Conservation (phyloP, 1,139 yeast species). For the Scheffersomyces quercinus region DNA sequence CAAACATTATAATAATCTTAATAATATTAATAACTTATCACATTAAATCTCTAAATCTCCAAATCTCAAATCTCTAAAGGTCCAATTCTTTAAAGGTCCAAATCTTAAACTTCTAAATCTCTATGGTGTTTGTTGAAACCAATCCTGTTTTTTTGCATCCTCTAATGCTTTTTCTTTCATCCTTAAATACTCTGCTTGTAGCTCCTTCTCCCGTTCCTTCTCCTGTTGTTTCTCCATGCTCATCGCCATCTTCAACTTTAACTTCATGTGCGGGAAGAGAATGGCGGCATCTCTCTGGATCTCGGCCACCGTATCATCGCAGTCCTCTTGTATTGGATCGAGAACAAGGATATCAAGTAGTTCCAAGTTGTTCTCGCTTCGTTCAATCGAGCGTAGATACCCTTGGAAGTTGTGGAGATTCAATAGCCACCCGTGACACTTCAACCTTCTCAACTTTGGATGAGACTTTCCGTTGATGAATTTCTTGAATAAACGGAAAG, state of each 20-base stretch:
- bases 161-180: too few relatives aligned
- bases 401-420: constrained; percentile 8
- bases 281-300: constrained; percentile 1
- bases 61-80: too few relatives aligned
- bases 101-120: too few relatives aligned
- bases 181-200: too few relatives aligned
- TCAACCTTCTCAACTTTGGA: constrained; percentile 20
- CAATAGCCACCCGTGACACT: constrained; percentile 27
- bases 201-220: too few relatives aligned
- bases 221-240: too few relatives aligned
- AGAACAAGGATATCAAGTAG: constrained; percentile 9
- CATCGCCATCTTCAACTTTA: constrained; percentile 5
- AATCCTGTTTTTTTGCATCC: too few relatives aligned
- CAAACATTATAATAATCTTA: too few relatives aligned
- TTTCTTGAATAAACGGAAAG: constrained; percentile 13
- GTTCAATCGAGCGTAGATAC: constrained; percentile 3
- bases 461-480: constrained; percentile 16
- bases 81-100: too few relatives aligned
- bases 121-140: too few relatives aligned
- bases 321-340: constrained; percentile 4
- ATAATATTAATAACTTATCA: too few relatives aligned
- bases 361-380: constrained; percentile 7
- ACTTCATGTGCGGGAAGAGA: constrained; percentile 9
- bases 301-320: background rate
- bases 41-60: too few relatives aligned